A percentile compares a stretch with the other conserved stretches of the same genome.
phyloP scores from a whole-genome alignment of 2,329 filamentous ascomycete genomes.

The Microsporum canis region DNA sequence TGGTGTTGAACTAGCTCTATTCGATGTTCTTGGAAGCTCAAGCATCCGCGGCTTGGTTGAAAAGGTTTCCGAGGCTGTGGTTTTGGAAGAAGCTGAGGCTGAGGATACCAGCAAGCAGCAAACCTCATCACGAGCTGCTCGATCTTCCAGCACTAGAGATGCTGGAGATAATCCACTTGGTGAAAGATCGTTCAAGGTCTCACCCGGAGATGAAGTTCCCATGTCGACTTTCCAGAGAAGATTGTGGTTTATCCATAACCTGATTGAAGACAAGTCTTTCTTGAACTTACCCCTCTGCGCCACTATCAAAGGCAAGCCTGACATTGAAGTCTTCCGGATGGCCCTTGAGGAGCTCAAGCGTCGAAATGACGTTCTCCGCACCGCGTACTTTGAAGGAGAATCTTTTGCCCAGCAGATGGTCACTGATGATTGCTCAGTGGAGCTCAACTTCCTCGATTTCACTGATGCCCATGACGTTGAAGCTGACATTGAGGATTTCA shows the following conservation, averaged over 20 bases:
- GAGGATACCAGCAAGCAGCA: constrained; percentile 1
- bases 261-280: constrained; percentile 16
- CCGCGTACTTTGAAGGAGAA: constrained; percentile 18
- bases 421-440: constrained; percentile 11
- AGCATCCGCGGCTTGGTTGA: constrained; percentile 17
- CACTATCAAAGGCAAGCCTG: constrained; percentile 14
- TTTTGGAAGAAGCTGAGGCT: constrained; percentile 3
- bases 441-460: constrained; percentile 15
- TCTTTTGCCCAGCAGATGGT: constrained; percentile 18
- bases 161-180: constrained; percentile 2
- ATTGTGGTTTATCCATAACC: constrained; percentile 19
- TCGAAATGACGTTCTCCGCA: constrained; percentile 16
- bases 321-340: constrained; percentile 9
- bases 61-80: constrained; percentile 10
- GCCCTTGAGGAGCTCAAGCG: constrained; percentile 14
- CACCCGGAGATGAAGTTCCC: constrained; percentile 11
- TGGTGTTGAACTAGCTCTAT: constrained; percentile 18
- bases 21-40: constrained; percentile 19
- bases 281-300: constrained; percentile 16
- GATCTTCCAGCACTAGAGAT: background rate
- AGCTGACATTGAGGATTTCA: constrained; percentile 10
- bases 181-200: constrained; percentile 13
- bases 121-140: background rate
- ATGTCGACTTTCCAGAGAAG: constrained; percentile 20
- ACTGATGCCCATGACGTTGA: constrained; percentile 12